A percentile compares a stretch with the other conserved stretches of the same genome.
phyloP scores from a whole-genome alignment of 257 asterid genomes.

The Penstemon davidsonii region DNA sequence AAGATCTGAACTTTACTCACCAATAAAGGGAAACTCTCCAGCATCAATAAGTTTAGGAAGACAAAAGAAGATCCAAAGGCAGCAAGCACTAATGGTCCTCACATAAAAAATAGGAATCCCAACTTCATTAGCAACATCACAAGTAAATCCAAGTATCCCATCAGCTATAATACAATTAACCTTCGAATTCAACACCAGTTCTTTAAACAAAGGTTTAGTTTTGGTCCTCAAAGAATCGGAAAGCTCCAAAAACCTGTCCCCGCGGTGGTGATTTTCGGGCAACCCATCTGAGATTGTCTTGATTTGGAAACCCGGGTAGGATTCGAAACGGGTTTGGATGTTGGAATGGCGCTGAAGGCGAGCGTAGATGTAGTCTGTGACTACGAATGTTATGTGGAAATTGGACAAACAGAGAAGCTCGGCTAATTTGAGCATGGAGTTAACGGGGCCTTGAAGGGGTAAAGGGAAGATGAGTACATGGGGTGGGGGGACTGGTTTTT shows the following conservation, averaged over 20 bases:
- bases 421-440: conserved; percentile 65
- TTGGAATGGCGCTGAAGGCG: conserved; percentile 48
- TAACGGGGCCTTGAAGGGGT: conserved; percentile 72
- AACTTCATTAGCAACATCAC: conserved; percentile 49
- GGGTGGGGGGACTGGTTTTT: conserved; percentile 17
- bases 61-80: conserved; percentile 47
- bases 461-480: conserved; percentile 66
- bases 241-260: conserved; percentile 43
- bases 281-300: conserved; percentile 56
- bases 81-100: conserved; percentile 52
- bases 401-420: conserved; percentile 52
- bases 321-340: conserved; percentile 41
- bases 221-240: conserved; percentile 43
- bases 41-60: conserved; percentile 40
- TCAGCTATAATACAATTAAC: conserved; percentile 47
- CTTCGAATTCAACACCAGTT: conserved; percentile 29
- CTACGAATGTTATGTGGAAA: conserved; percentile 51
- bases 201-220: conserved; percentile 45
- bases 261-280: conserved; percentile 51
- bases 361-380: conserved; percentile 45
- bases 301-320: conserved; percentile 45
- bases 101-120: conserved; percentile 44
- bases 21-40: conserved; percentile 48
- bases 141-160: conserved; percentile 43
- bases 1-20: conserved; percentile 18